Percentiles rank a stretch among this genome's conserved stretches.
phyloP scores from a whole-genome alignment of 202 grass and related monocot species.

The Panicum hallii region DNA sequence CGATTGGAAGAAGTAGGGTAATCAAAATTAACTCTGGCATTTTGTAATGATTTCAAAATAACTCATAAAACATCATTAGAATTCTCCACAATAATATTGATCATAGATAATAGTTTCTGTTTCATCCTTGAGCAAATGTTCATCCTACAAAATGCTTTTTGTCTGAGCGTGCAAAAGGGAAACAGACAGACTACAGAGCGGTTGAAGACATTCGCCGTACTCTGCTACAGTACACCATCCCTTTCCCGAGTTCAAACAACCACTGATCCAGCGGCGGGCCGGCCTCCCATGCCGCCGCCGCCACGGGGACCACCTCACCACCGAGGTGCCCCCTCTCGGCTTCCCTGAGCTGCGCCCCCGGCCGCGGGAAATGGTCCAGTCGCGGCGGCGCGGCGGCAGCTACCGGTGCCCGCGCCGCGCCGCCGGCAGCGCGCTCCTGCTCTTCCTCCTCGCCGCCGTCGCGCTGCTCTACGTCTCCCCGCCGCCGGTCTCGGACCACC shows the following conservation, averaged over 20 bases:
- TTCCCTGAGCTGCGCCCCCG: slow-evolving; percentile 39
- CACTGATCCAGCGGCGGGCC: slow-evolving; percentile 34
- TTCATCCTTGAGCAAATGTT: not conserved
- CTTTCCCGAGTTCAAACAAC: slow-evolving; percentile 35
- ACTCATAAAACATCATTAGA: not conserved
- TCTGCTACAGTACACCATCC: not conserved
- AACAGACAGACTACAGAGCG: not conserved
- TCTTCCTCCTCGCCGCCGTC: slow-evolving; percentile 59
- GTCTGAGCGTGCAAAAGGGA: not conserved
- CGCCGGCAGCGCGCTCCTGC: slow-evolving; percentile 53
- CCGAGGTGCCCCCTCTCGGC: not conserved
- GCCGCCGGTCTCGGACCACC: slow-evolving; percentile 70
- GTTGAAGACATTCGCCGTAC: not conserved
- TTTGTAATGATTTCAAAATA: not conserved
- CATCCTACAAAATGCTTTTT: not conserved
- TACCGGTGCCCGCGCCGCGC: slow-evolving; percentile 55
- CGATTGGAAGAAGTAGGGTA: too few relatives aligned
- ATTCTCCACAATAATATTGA: not conserved
- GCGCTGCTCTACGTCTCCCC: slow-evolving; percentile 72
- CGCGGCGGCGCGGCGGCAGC: slow-evolving; percentile 61
- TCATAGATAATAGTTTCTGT: not conserved
- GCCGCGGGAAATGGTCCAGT: slow-evolving; percentile 60
- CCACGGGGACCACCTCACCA: slow-evolving; percentile 6
- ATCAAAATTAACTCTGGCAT: not conserved
- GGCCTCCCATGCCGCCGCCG: slow-evolving; percentile 43